Conservation (phyloP, 306 rosid genomes). For the Sphenostylis stenocarpa region DNA sequence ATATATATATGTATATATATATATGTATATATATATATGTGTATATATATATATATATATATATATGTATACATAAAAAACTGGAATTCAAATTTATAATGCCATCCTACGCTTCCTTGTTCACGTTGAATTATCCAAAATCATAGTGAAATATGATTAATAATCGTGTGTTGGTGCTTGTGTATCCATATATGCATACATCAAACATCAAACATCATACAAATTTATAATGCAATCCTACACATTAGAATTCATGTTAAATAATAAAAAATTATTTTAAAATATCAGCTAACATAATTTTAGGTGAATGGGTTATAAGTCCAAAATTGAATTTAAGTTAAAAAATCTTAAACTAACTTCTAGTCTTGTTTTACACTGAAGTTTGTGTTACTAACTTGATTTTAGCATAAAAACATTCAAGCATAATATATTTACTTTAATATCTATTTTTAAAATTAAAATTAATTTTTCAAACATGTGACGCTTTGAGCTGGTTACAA, state of each 20-base stretch:
- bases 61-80: neutral
- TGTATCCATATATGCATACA: neutral
- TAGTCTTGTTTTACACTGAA: neutral
- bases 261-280: too few species aligned
- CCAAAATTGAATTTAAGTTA: neutral
- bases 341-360: too few species aligned
- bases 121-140: neutral
- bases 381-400: too few species aligned
- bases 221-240: neutral
- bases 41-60: too few species aligned
- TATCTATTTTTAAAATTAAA: too few species aligned
- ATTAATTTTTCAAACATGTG: neutral
- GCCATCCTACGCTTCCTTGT: neutral
- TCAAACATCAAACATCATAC: neutral
- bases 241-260: too few species aligned
- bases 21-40: too few species aligned
- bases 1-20: too few species aligned
- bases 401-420: too few species aligned
- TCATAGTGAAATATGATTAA: neutral
- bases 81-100: neutral
- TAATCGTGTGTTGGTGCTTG: neutral
- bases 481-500: slow-evolving; percentile 14
- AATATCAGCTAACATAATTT: neutral
- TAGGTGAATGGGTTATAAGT: neutral
- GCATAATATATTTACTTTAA: too few species aligned